A percentile compares a stretch with the other conserved stretches of the same genome.
Evolutionary conservation across 495 filamentous ascomycete species (phyloP).

Genomic region (Pseudotulostoma volvatum): DNA sequence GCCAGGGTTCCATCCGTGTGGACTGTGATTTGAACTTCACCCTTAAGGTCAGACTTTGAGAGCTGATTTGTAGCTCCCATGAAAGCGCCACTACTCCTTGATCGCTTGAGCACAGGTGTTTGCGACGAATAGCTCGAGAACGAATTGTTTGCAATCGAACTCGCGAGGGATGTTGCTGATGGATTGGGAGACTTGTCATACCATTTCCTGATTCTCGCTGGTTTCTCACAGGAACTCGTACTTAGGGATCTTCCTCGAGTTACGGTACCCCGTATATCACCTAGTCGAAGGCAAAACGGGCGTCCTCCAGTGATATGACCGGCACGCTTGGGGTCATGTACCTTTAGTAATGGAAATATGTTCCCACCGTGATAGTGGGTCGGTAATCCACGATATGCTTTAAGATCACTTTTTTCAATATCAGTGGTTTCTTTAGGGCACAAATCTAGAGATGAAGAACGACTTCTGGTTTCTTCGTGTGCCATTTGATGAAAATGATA

Average conservation of each 20-base stretch:
- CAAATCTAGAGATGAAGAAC: conserved; percentile 21
- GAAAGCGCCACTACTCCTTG: conserved; percentile 25
- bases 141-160: conserved; percentile 31
- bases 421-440: conserved; percentile 46
- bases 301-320: neutral
- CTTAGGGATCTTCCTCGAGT: conserved; percentile 5
- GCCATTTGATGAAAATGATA: conserved; percentile 26
- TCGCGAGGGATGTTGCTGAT: conserved; percentile 30
- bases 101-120: conserved; percentile 26
- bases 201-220: conserved; percentile 39
- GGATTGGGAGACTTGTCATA: conserved; percentile 40
- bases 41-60: conserved; percentile 29
- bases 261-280: conserved; percentile 7
- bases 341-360: conserved; percentile 60
- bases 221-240: conserved; percentile 1
- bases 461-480: conserved; percentile 21
- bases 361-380: conserved; percentile 59
- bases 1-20: conserved; percentile 75
- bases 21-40: conserved; percentile 69
- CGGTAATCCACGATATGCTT: conserved; percentile 53
- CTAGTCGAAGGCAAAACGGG: conserved; percentile 10
- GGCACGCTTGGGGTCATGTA: conserved; percentile 37
- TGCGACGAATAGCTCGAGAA: conserved; percentile 17
- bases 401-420: conserved; percentile 39
- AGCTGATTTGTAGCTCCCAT: conserved; percentile 25